Base-by-base conservation (phyloP, 2,329 filamentous ascomycete species). In the Aspergillus sp. region DNA sequence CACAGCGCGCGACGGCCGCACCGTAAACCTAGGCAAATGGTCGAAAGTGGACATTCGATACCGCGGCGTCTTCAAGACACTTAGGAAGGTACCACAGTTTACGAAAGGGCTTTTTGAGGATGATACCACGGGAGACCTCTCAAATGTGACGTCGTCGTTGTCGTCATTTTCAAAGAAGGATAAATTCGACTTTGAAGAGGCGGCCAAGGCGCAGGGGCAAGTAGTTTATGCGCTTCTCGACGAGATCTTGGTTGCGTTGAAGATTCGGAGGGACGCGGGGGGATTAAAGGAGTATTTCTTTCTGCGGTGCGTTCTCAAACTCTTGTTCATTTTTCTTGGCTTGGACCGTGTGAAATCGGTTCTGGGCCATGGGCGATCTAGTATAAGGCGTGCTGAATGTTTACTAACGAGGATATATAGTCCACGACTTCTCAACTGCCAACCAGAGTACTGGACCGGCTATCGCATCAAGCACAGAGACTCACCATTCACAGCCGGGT, bases 371-470 rank as follows among this genome's bases (percentile, higher is more conserved):
- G 11, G 15, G 34, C 4, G 34, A 17, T 3, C 15, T 41, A 15
- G 34, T 41, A 15, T 41, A 15, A 13, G 34, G 4, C 43, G 43
- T 17, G 11, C 11, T 28, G 41, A 30, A 22, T 46, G 25, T 13
- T 25, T 7, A 19, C 43, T 65, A 25, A 62, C 52, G 4, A 30
- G 5, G 34, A 15, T 13, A 8, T 9, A 22, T 15, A 72, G 69
- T n/a, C 63, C 68, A 1, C 60, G 67, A 19, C 31, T 71, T 11
- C 28, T 69, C 13, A 58, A 28, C 7, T 47, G 34, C 30, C 38
- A 59, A 7, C 51, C 69, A 23, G 69, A 72, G 31, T 74, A 74
- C 52, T 68, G 66, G 68, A 74, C 68, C 15, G 70, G 72, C 0
- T 69, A 69, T 43, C 59, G 67, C 0, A 56, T 68, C 47, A 71